Conservation (phyloP, 2,329 filamentous ascomycete species). For the Mycosphaerella sp. region DNA sequence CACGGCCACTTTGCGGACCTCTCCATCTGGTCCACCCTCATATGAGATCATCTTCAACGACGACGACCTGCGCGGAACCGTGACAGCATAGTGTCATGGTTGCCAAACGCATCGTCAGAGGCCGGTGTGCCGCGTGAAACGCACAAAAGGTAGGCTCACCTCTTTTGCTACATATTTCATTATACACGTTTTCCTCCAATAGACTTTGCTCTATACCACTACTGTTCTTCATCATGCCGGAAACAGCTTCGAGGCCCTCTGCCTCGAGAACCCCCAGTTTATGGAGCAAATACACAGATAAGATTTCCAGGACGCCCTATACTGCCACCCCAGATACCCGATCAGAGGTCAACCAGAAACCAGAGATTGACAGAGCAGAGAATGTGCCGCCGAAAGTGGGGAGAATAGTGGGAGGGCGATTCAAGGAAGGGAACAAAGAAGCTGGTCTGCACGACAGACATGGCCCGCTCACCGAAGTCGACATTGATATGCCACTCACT, state of each 20-base stretch:
- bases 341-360: conserved; percentile 16
- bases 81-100: conserved; percentile 14
- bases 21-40: conserved; percentile 3
- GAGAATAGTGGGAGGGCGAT: conserved; percentile 38
- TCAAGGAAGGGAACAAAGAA: conserved; percentile 32
- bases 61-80: neutral
- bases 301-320: conserved; percentile 18
- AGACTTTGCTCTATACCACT: neutral
- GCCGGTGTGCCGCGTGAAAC: neutral
- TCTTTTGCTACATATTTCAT: neutral
- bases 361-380: conserved; percentile 14
- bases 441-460: conserved; percentile 29
- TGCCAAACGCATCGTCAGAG: neutral
- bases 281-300: conserved; percentile 21
- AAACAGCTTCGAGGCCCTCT: conserved; percentile 4
- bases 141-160: conserved; percentile 22
- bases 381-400: conserved; percentile 25
- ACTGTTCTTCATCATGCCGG: neutral
- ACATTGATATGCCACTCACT: conserved; percentile 47
- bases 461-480: conserved; percentile 39
- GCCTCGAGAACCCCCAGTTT: conserved; percentile 20
- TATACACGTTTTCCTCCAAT: neutral
- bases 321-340: conserved; percentile 21
- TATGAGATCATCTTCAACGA: conserved; percentile 22
- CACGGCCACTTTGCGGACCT: conserved; percentile 20